A percentile compares a stretch with the other conserved stretches of the same genome.
Conservation (phyloP, 805 yeast genomes). For the Jamesozyma rosinii region DNA sequence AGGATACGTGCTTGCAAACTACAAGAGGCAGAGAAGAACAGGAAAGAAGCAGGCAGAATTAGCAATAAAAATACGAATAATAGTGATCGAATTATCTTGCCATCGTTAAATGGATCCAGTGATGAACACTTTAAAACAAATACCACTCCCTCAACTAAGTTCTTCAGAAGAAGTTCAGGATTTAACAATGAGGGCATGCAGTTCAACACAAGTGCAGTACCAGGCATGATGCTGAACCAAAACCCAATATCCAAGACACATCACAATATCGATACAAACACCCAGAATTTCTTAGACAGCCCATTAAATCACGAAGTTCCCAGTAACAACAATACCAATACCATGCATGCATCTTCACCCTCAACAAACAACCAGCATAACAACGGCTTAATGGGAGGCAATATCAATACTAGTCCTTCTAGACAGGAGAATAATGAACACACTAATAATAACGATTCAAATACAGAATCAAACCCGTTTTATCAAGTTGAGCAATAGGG, state of each 20-base stretch:
- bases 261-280: not conserved
- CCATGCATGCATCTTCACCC: not conserved
- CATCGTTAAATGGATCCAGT: not conserved
- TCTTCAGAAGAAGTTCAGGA: not conserved
- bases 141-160: not conserved
- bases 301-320: not conserved
- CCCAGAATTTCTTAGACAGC: not conserved
- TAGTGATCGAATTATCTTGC: not conserved
- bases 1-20: slow-evolving; percentile 1
- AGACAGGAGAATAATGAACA: not conserved
- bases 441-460: not conserved
- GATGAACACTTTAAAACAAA: not conserved
- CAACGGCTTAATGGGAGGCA: not conserved
- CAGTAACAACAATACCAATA: not conserved
- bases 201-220: not conserved
- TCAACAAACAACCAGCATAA: not conserved
- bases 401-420: not conserved
- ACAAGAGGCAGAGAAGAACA: not conserved
- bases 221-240: too few relatives aligned
- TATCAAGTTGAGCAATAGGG: slow-evolving; percentile 1
- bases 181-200: not conserved
- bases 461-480: slow-evolving; percentile 3
- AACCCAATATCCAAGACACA: not conserved
- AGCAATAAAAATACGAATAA: too few relatives aligned
- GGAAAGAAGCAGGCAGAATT: not conserved